Base-by-base conservation (phyloP, 1,284 basidiomycete genomes). In the Apiotrichum veenhuisii region DNA sequence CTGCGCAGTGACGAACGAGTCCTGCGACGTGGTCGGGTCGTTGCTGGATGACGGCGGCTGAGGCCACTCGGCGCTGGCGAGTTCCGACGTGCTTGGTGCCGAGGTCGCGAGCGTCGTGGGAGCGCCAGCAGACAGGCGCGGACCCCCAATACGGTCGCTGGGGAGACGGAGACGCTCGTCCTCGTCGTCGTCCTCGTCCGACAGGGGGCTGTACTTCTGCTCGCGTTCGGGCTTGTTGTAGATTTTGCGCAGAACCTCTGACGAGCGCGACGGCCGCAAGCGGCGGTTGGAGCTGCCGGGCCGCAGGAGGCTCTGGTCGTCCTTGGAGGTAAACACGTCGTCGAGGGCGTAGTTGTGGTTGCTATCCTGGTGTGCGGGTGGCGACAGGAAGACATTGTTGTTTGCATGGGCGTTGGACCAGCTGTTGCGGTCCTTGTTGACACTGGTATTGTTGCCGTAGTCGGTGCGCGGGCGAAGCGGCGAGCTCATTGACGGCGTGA, bases 181-280 rank as follows among this genome's bases (percentile, higher is more conserved):
- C 9, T 53, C 52, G 20, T 52, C 51, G 36, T 52, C 51, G 36
- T 34, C 34, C 37, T 46, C 45, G 22, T 51, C 50, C n/a, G 40
- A 43, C 2, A 43, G 20, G 7, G 38, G 17, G 5, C n/a, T 26
- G 20, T 43, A 36, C 7, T 20, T n/a, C 33, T 54, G 52, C 27
- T 53, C 41, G 11, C 42, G 43, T 1, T 54, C 44, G 18, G 20
- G 9, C 23, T 49, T 44, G 17, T 42, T 23, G 14, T 25, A 22
- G 23, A 58, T 30, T 11, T 54, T 54, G 33, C 52, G 57, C 2
- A 58, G 38, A 33, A 58, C 36, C 52, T 58, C 57, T 30, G 49
- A 41, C 37, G 52, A 54, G 52, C 36, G 54, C 20, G 48, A 51
- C 12, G 50, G 48, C n/a, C 49, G 37, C 27, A 58, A n/a, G 8